Evolutionary conservation across 2,329 filamentous ascomycete genomes (phyloP), one percentile per base, ranked within the genome.

Genomic region (Colletotrichum camelliae): DNA sequence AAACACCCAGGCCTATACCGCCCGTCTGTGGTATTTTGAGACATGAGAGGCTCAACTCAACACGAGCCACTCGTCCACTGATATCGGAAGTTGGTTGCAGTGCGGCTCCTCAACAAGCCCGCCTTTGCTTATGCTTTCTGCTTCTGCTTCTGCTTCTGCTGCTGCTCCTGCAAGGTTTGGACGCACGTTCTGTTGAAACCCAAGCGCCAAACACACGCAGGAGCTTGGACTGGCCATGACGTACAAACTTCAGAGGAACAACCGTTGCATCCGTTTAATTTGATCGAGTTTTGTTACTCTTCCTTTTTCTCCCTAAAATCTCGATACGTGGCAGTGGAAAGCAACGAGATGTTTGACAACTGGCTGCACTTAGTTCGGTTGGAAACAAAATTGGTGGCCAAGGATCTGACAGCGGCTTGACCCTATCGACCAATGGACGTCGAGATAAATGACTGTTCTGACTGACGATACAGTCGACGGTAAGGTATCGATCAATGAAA

Each of bases 151-250:
- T 57, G 35, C 43, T 21, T 9, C 61, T 52, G 48, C 39, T 68
- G 39, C 72, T 73, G 64, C 39, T 31, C 48, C 60, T 43, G 52
- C 71, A 76, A 75, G 72, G 71, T 70, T 75, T 75, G 39, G 43
- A 72, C 55, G 71, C 74, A 64, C 72, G 66, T 76, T 70, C 71
- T 62, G 48, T 66, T 62, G 71, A 75, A 76, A 70, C 71, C 72
- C 74, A 67, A 76, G 71, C 71, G 65, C 74, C 74, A 75, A 71
- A 75, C 74, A 43, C 29, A 39, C 21, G 37, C 52, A n/a, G 61
- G 71, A 75, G 65, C 60, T 74, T 74, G 74, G 48, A 66, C 58
- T 61, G 65, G 29, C 15, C 33, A 76, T 75, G 71, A 75, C 66
- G 67, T 76, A 35, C 48, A 62, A 55, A 68, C 52, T 61, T 33